Percentiles rank a stretch among this genome's conserved stretches.
phyloP scores from a whole-genome alignment of 768 basidiomycete genomes.

The Kwoniella dendrophila region DNA sequence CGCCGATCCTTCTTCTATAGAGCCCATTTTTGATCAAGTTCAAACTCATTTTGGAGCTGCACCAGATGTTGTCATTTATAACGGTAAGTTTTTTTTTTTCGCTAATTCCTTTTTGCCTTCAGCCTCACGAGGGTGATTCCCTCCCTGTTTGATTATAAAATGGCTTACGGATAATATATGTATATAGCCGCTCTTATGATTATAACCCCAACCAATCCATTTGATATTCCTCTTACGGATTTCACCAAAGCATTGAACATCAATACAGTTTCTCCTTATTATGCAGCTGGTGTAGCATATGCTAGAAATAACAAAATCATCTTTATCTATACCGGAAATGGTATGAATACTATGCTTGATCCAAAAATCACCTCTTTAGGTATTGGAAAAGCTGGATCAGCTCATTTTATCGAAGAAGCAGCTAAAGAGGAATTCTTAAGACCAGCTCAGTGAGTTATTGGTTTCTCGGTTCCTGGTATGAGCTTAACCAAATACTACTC shows the following conservation, averaged over 20 bases:
- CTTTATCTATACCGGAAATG: slow-evolving; percentile 5
- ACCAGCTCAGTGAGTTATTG: slow-evolving; percentile 8
- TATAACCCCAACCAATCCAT: no score
- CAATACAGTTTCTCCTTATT: slow-evolving; percentile 4
- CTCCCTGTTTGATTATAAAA: no score
- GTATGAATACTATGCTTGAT: background rate
- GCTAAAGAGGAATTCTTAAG: background rate
- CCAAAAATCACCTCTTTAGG: slow-evolving; percentile 2
- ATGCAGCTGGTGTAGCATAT: slow-evolving; percentile 2
- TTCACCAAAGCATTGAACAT: no score
- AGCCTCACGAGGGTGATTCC: no score
- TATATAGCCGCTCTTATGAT: no score
- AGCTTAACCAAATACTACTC: background rate
- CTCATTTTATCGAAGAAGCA: slow-evolving; percentile 5
- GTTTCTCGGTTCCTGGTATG: background rate
- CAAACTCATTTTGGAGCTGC: background rate
- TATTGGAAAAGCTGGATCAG: slow-evolving; percentile 1
- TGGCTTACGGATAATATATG: no score
- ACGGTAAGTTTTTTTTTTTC: no score
- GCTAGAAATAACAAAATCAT: background rate
- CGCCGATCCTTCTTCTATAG: background rate
- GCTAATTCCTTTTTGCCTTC: no score
- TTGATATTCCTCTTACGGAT: no score
- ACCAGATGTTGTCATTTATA: slow-evolving; percentile 9
- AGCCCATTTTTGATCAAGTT: slow-evolving; percentile 8